Base-by-base conservation (phyloP, 495 filamentous ascomycete species). In the Choiromyces venosus region DNA sequence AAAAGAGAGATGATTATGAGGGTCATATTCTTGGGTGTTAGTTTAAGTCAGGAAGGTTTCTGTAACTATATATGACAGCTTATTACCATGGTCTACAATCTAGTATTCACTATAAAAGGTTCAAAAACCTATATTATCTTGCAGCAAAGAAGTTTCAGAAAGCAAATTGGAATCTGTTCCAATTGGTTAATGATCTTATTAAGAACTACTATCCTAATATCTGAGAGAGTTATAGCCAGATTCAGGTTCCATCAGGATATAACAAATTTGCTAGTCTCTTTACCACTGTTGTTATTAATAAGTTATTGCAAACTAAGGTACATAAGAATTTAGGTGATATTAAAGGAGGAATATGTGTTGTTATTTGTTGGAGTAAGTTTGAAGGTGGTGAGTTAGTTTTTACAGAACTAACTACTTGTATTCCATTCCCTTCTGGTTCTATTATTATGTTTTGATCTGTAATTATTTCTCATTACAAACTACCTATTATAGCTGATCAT, bases 261-360 rank as follows among this genome's bases (percentile, higher is more conserved):
- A 44, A 70, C 33, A 70, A 70, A 35, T 70, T 56, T 37, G 44
- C 25, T 4, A 25, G 33, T 4, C 6, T 70, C 0, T 70, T 70
- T 70, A 18, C 68, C 3, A 16, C 42, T 1, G 46, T 56, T 25
- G 42, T 70, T 37, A 61, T 70, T 10, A 70, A 70, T 21, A 70
- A 56, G 5, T 12, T 16, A 5, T 25, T 61, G 18, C 10, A 10
- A n/a, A 70, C 68, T n/a, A 70, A 70, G 8, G 5, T 52, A 0
- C 33, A 61, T 25, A 70, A 70, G 12, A 25, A 70, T 36, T 35
- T 69, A n/a, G 68, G 68, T 21, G 40, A 46, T 21, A 56, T 69
- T 12, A 69, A 69, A 25, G 19, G 44, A 8, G 44, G 44, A n/a
- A 25, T 52, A 36, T 69, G 39, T 35, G 8, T 69, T 10, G 8